Evolutionary conservation across 306 rosid species (phyloP).

Genomic region (Trifolium dubium): DNA sequence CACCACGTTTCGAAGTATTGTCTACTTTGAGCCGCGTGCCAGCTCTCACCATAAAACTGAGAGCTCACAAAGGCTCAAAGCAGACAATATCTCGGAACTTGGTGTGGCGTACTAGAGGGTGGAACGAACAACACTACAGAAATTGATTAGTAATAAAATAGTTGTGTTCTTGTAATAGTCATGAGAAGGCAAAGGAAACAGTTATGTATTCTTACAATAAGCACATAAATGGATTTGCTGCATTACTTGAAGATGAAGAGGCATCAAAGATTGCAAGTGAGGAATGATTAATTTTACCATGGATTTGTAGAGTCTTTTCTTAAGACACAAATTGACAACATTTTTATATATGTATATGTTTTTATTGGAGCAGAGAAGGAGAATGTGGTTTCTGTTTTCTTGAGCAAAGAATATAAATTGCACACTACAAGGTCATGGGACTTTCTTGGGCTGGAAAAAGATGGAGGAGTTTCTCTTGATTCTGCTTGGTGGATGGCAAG

Average conservation of each 20-base stretch:
- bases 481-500: constrained; percentile 45
- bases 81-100: too few species aligned
- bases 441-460: constrained; percentile 54
- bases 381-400: constrained; percentile 67
- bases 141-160: not conserved
- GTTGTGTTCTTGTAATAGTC: constrained; percentile 27
- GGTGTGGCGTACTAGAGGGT: too few species aligned
- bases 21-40: too few species aligned
- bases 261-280: constrained; percentile 61
- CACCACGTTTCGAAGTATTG: too few species aligned
- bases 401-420: constrained; percentile 54
- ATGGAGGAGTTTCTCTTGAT: constrained; percentile 25
- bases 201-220: constrained; percentile 61
- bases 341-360: not conserved
- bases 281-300: constrained; percentile 1
- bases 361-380: constrained; percentile 35
- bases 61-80: too few species aligned
- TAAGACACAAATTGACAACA: not conserved
- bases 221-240: constrained; percentile 83
- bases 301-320: constrained; percentile 1
- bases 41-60: too few species aligned
- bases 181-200: constrained; percentile 41
- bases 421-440: constrained; percentile 86
- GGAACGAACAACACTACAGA: not conserved
- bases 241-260: constrained; percentile 66